Evolutionary conservation across 495 filamentous ascomycete genomes (phyloP), one percentile per base, ranked within the genome.

Genomic region (Penicillium simplicissimum): DNA sequence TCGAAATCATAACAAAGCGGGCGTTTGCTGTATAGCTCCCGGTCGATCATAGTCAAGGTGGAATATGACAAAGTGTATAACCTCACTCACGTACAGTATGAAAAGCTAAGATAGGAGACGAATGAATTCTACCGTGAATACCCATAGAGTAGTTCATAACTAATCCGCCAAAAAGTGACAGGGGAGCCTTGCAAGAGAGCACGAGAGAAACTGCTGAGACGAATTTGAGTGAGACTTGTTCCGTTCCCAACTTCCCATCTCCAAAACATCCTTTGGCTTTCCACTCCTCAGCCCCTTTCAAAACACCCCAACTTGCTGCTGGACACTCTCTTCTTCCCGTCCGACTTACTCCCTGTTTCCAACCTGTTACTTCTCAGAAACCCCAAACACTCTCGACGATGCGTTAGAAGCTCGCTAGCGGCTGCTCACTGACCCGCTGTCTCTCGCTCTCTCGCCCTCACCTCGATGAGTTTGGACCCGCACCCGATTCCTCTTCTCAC

Each of bases 401-500:
- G 65, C 62, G 57, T 60, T 65, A 37, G 58, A 67, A 51, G 57
- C 60, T 56, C 36, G 45, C 37, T 57, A 47, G 55, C 58, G 58
- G 63, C 55, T 57, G 59, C 33, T 42, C 59, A 52, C 42, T 38
- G 40, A 40, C 47, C 58, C 57, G 45, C 45, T 52, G 36, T 25
- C 35, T 40, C 51, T 35, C 51, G 8, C 51, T 17, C 34, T 33
- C 51, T 14, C 51, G n/a, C 38, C 40, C 58, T 60, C 55, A 38
- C 40, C 59, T 65, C 59, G 57, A 68, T 53, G 51, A 62, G 63
- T 55, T 60, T 60, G 61, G 59, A 66, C 57, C 58, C 54, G 51
- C 51, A 35, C 33, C 40, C 49, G 54, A 57, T 58, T 53, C 52
- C 57, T 36, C 36, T 42, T 40, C 51, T 53, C n/a, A 38, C 42